These are phyloP conservation scores for Moringa oleifera DNA, from an alignment of 345 rosid genomes.

Conservation along the genomic window DNA sequence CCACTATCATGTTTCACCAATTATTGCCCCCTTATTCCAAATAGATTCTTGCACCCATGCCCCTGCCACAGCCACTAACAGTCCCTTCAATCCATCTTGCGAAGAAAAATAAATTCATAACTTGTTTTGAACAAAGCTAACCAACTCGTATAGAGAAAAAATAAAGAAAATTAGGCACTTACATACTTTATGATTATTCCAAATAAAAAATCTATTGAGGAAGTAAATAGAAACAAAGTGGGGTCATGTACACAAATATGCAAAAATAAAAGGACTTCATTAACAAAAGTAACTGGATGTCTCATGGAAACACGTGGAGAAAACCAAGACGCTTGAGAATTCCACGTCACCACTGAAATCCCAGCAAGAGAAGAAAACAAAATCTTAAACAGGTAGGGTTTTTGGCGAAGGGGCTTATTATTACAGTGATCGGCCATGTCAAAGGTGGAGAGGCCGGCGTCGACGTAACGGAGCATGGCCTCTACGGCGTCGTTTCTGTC, in stretches of 20 bases:
- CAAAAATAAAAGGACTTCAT: not conserved
- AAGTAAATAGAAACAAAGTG: too few relatives aligned
- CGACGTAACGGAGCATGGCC: slow-evolving; percentile 72
- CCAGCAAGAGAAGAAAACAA: not conserved
- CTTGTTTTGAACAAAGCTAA: too few relatives aligned
- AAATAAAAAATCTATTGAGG: too few relatives aligned
- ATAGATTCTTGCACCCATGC: too few relatives aligned
- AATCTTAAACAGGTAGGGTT: not conserved
- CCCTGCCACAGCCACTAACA: too few relatives aligned
- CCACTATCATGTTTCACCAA: too few relatives aligned
- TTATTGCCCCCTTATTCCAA: too few relatives aligned
- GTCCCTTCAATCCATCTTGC: too few relatives aligned
- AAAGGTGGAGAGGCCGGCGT: slow-evolving; percentile 88
- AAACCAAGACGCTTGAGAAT: not conserved
- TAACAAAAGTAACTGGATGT: not conserved
- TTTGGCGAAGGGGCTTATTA: slow-evolving; percentile 1
- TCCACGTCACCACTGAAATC: slow-evolving; percentile 16
- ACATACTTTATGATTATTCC: too few relatives aligned
- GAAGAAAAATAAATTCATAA: too few relatives aligned
- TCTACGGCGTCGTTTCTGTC: slow-evolving; percentile 80
- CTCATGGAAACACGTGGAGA: not conserved
- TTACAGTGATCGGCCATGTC: slow-evolving; percentile 98
- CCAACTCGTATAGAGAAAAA: too few relatives aligned
- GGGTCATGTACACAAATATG: not conserved
- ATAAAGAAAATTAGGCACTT: too few relatives aligned